Evolutionary conservation across 768 basidiomycete species (phyloP), one percentile per base, ranked within the genome.

Genomic region (Boletus rubroflammeus): DNA sequence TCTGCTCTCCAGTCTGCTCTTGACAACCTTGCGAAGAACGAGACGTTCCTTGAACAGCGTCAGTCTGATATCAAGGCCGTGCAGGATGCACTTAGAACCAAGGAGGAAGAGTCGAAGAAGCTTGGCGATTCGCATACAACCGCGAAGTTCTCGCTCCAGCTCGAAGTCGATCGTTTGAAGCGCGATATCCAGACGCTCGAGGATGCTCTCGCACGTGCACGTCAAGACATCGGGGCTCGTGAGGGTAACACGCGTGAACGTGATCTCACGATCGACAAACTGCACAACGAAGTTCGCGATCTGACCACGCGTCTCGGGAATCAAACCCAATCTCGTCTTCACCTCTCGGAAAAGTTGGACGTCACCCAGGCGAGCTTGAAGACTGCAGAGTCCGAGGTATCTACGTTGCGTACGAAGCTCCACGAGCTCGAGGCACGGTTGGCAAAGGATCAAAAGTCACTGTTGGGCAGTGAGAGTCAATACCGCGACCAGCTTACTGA

Each of bases 401-500:
- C 75, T 3, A 69, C 67, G 1, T 77, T 85, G 40, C 86, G 85
- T 46, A 72, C 81, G 3, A 83, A 83, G 47, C 78, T 86, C 3
- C 76, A 78, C 17, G 90, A 93, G 25, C 73, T 97, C 43, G 96
- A 98, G 74, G 78, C 80, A 55, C 76, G 91, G 53, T 70, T 95
- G 57, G 81, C 83, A 38, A 92, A 91, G 70, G 93, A 94, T 58
- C 90, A 93, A 68, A 77, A 89, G 35, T 77, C 82, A 39, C 67
- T 93, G 54, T 67, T 91, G 57, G 68, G 73, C 23, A 83, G 85
- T 3, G 93, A 96, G 71, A 81, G 74, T 50, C 86, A 92, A 71
- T 93, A 90, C 66, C 79, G 94, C 26, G 91, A 96, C 71, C 95
- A 98, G 72, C 70, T 96, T 32, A 93, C 92, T 17, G 96, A 98